Evolutionary conservation across 129 eudicot species (phyloP).

Genomic region (Artemisia argyi): DNA sequence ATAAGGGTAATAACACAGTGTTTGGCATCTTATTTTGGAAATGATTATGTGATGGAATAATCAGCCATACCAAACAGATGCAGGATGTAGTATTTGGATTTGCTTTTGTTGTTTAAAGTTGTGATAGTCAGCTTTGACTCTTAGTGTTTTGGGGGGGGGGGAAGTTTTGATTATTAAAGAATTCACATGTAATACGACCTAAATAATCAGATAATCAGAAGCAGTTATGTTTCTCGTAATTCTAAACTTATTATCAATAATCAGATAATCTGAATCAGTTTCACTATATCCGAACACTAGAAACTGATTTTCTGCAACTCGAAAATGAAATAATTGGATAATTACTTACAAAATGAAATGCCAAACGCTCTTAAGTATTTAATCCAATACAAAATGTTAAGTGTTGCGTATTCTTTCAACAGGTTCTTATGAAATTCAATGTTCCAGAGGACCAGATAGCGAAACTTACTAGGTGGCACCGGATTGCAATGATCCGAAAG

Average conservation of each 20-base stretch:
- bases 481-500: conserved; percentile 94
- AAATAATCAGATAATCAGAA: conserved; percentile 8
- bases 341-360: background rate
- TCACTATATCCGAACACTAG: background rate
- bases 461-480: conserved; percentile 88
- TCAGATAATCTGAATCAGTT: background rate
- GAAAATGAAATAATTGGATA: background rate
- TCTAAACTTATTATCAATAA: background rate
- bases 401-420: background rate
- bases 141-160: background rate
- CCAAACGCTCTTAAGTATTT: background rate
- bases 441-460: conserved; percentile 92
- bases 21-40: background rate
- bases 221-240: background rate
- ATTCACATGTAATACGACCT: conserved; percentile 1
- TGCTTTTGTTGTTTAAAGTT: conserved; percentile 5
- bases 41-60: background rate
- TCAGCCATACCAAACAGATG: background rate
- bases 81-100: conserved; percentile 7
- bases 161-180: background rate
- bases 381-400: background rate
- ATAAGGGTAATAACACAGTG: background rate
- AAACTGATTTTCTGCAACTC: background rate
- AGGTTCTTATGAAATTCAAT: conserved; percentile 93
- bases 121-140: background rate